Evolutionary conservation across 345 rosid genomes (phyloP).

Genomic region (Populus pruinosa): DNA sequence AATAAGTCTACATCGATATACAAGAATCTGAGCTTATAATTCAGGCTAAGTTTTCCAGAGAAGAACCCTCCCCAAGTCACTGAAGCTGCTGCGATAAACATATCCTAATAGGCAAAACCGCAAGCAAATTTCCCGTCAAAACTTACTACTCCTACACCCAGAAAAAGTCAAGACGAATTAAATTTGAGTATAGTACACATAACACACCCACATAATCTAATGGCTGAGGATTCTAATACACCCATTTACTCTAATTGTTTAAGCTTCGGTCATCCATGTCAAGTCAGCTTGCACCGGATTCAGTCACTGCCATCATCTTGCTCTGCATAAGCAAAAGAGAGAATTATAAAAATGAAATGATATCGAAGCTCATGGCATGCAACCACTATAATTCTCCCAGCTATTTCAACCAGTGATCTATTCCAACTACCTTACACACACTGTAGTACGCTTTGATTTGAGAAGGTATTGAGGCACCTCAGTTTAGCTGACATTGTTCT

Average conservation of each 20-base stretch:
- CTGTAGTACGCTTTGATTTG: neutral
- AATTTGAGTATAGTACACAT: neutral
- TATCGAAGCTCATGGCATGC: neutral
- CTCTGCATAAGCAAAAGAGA: constrained; percentile 23
- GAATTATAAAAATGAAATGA: neutral
- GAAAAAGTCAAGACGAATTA: neutral
- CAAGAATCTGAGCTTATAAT: neutral
- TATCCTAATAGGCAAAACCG: neutral
- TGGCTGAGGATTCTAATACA: constrained; percentile 7
- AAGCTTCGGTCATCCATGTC: constrained; percentile 1
- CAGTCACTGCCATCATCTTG: constrained; percentile 33
- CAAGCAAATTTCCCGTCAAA: constrained; percentile 16
- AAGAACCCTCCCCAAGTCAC: neutral
- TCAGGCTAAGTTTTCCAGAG: neutral
- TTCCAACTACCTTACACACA: neutral
- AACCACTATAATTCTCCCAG: neutral
- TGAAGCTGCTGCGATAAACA: neutral
- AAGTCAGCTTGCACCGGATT: constrained; percentile 18
- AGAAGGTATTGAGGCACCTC: neutral
- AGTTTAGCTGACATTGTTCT: neutral
- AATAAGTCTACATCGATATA: neutral
- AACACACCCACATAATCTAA: constrained; percentile 8
- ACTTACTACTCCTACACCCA: constrained; percentile 10
- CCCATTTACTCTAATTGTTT: neutral
- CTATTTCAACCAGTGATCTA: neutral